Percentiles rank a stretch among this genome's conserved stretches.
Conservation (phyloP, 257 asterid genomes). For the Forsythia suspensa region DNA sequence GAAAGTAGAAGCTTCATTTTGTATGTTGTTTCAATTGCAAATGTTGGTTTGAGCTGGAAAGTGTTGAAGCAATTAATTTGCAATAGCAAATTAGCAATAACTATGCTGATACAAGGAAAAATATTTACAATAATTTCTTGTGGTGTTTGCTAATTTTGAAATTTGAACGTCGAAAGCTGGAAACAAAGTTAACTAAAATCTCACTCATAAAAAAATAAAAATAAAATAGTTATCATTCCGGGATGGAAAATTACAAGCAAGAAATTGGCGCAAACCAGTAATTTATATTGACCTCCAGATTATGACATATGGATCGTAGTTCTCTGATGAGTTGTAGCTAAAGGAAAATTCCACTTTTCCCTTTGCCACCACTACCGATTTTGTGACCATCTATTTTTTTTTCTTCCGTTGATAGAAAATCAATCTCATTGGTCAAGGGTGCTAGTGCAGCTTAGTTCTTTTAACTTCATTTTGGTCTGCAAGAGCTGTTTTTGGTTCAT, state of each 20-base stretch:
- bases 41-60: not conserved
- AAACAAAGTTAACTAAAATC: not conserved
- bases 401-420: not conserved
- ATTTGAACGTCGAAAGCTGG: not conserved
- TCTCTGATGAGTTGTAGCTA: conserved; percentile 10
- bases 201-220: not conserved
- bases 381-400: not conserved
- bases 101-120: not conserved
- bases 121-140: not conserved
- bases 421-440: not conserved
- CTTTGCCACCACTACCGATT: not conserved
- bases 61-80: not conserved
- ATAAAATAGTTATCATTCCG: conserved; percentile 9
- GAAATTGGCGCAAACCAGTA: not conserved
- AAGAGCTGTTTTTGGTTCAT: conserved; percentile 23
- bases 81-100: not conserved
- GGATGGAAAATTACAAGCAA: not conserved
- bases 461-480: not conserved
- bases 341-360: not conserved
- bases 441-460: not conserved
- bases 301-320: not conserved
- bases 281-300: not conserved
- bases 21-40: not conserved
- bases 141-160: not conserved
- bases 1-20: not conserved